phyloP scores from a whole-genome alignment of 1,139 yeast genomes.

The Candida neerlandica region DNA sequence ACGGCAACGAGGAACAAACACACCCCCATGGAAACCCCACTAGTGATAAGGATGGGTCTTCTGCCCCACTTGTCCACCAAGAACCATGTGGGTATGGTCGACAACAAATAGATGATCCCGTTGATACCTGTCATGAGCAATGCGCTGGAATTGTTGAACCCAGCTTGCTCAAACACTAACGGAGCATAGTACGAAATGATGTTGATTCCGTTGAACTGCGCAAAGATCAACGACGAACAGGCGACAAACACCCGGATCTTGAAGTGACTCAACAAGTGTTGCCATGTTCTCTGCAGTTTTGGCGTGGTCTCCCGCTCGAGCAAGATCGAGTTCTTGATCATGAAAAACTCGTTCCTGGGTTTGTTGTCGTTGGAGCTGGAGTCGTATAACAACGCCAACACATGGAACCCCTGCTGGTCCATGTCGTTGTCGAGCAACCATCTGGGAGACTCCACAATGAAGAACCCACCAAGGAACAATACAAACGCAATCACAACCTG shows the following conservation, averaged over 20 bases:
- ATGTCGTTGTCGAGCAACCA: constrained; percentile 54
- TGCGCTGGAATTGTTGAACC: constrained; percentile 52
- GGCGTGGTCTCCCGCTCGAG: constrained; percentile 46
- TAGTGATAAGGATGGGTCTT: constrained; percentile 51
- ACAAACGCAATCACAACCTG: constrained; percentile 51
- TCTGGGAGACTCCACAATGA: constrained; percentile 58
- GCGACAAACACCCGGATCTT: constrained; percentile 46
- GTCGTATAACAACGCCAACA: constrained; percentile 78
- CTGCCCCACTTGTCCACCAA: constrained; percentile 64
- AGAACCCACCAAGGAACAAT: constrained; percentile 52
- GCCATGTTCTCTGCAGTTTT: constrained; percentile 47
- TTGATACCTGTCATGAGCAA: constrained; percentile 57
- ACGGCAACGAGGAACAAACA: constrained; percentile 44
- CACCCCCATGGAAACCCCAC: constrained; percentile 51
- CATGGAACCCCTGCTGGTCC: constrained; percentile 63
- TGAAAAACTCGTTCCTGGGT: constrained; percentile 58
- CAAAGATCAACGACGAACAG: constrained; percentile 54
- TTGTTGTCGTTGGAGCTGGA: constrained; percentile 52
- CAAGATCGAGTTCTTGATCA: constrained; percentile 79
- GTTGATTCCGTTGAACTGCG: constrained; percentile 60
- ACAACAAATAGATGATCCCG: constrained; percentile 47
- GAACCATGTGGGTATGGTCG: constrained; percentile 58
- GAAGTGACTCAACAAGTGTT: constrained; percentile 43
- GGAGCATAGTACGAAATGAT: constrained; percentile 60
- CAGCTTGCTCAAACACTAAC: constrained; percentile 55